These are phyloP conservation scores for Solanum arcanum DNA, from an alignment of 257 asterid species.

Conservation along the genomic window DNA sequence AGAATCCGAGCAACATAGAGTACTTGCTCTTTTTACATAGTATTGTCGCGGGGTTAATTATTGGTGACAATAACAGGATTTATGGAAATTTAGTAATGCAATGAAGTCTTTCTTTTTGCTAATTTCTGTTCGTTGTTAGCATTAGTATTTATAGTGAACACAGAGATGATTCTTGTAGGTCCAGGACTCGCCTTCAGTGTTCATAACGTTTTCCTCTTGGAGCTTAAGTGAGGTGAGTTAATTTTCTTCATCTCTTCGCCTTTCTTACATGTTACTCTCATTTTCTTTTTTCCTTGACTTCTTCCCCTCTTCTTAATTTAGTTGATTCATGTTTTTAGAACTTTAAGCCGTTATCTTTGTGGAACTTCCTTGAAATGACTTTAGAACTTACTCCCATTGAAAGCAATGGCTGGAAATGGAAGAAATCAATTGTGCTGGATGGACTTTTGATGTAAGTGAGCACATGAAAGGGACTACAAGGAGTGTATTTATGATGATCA, in stretches of 20 bases:
- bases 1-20: neutral
- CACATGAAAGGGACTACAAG: neutral
- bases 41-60: neutral
- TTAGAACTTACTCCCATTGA: neutral
- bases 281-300: neutral
- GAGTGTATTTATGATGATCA: neutral
- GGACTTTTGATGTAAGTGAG: neutral
- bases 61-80: neutral
- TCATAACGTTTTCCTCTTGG: constrained; percentile 78
- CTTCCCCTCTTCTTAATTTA: neutral
- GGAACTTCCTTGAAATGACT: neutral
- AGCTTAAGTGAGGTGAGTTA: constrained; percentile 68
- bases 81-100: neutral
- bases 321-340: neutral
- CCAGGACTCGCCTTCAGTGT: constrained; percentile 62
- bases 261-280: neutral
- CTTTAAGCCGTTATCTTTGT: neutral
- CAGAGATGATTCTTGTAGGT: constrained; percentile 26
- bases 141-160: neutral
- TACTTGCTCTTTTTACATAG: neutral
- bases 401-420: neutral
- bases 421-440: neutral
- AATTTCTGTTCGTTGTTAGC: neutral
- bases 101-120: neutral
- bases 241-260: neutral